A percentile compares a stretch with the other conserved stretches of the same genome.
Evolutionary conservation across 352 stramenopile species (phyloP).

Genomic region (Phytophthora fragariae): DNA sequence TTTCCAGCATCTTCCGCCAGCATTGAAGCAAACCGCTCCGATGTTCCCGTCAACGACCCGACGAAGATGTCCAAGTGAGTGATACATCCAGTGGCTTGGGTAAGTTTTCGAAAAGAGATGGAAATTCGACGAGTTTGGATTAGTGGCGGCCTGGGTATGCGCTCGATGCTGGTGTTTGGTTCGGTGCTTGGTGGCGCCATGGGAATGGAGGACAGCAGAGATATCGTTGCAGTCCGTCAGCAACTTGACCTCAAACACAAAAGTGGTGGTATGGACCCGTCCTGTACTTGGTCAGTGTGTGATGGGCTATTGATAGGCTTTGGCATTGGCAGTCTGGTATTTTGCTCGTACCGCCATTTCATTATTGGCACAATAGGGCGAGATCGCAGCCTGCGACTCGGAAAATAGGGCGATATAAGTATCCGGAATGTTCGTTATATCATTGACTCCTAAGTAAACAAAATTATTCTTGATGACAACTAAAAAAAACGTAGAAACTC

Average conservation of each 20-base stretch:
- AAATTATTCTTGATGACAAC: background rate
- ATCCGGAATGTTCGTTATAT: no score
- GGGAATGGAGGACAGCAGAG: background rate
- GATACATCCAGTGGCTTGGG: constrained; percentile 7
- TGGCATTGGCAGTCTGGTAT: background rate
- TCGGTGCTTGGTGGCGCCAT: background rate
- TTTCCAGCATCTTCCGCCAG: constrained; percentile 56
- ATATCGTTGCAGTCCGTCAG: background rate
- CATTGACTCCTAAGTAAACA: no score
- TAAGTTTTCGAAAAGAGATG: constrained; percentile 6
- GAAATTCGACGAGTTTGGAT: constrained; percentile 5
- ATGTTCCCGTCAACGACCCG: constrained; percentile 92
- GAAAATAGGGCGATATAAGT: no score
- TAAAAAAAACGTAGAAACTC: background rate
- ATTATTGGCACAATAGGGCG: background rate
- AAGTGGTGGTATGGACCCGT: background rate
- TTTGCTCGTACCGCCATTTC: background rate
- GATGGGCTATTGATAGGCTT: background rate
- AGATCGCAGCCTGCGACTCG: background rate
- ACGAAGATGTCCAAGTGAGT: constrained; percentile 84
- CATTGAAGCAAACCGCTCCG: constrained; percentile 87
- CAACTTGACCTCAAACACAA: background rate
- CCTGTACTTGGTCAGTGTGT: background rate
- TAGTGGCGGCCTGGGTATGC: background rate
- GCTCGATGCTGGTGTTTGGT: background rate